Conservation (phyloP, 805 yeast genomes). For the Candida fluviatilis region DNA sequence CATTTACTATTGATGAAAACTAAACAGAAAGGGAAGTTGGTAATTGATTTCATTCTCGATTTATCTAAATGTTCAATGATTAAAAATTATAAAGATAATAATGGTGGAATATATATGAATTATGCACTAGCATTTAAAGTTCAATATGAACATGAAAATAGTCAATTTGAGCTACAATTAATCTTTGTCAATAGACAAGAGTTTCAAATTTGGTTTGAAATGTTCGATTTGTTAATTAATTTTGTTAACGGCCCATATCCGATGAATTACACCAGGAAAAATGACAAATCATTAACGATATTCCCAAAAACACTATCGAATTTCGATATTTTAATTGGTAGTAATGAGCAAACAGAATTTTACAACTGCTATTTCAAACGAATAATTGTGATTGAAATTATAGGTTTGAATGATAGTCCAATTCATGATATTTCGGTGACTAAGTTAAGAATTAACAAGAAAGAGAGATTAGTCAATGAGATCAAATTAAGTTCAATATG, state of each 20-base stretch:
- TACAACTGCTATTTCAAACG: constrained; percentile 12
- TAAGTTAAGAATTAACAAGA: constrained; percentile 8
- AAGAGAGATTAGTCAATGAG: constrained; percentile 8
- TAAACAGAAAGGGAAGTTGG: constrained; percentile 18
- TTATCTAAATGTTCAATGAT: constrained; percentile 28
- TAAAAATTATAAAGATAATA: constrained; percentile 17
- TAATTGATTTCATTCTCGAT: constrained; percentile 47
- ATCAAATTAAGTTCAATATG: constrained; percentile 6
- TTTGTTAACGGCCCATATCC: constrained; percentile 23
- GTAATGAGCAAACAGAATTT: not conserved
- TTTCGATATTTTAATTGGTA: constrained; percentile 13
- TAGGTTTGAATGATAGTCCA: constrained; percentile 3
- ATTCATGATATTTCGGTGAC: not conserved
- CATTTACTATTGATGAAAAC: constrained; percentile 39
- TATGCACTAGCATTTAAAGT: constrained; percentile 38
- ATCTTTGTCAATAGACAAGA: constrained; percentile 31
- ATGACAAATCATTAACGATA: constrained; percentile 6
- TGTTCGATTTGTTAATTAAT: constrained; percentile 16
- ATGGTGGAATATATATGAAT: constrained; percentile 27
- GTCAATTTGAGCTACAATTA: constrained; percentile 43
- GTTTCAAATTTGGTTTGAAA: constrained; percentile 37
- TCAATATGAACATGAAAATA: constrained; percentile 39
- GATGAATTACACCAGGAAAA: constrained; percentile 13
- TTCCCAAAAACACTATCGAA: constrained; percentile 17
- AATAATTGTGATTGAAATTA: not conserved